phyloP scores from a whole-genome alignment of 345 rosid genomes.

The Rhodamnia argentea region DNA sequence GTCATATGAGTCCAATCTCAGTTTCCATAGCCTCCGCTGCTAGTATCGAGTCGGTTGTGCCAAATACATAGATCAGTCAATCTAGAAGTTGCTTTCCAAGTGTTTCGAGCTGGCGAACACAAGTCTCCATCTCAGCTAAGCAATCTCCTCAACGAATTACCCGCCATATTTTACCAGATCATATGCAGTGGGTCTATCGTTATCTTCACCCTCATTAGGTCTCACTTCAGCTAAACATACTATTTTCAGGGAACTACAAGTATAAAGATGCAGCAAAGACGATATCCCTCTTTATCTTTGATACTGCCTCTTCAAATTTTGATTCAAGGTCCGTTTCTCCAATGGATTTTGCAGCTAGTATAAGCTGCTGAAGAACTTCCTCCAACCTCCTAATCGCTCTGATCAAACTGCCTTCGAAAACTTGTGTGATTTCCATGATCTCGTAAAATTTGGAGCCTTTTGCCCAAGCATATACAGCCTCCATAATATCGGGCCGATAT shows the following conservation, averaged over 20 bases:
- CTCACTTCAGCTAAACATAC: not conserved
- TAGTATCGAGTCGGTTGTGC: not conserved
- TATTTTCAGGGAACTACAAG: conserved; percentile 19
- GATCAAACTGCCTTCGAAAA: conserved; percentile 97
- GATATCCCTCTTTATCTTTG: conserved; percentile 89
- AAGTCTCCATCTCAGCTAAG: not conserved
- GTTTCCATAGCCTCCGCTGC: not conserved
- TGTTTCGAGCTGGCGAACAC: not conserved
- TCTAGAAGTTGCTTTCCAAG: not conserved
- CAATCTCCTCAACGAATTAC: not conserved
- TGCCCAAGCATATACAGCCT: conserved; percentile 98
- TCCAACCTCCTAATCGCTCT: conserved; percentile 95
- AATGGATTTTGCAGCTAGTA: conserved; percentile 73
- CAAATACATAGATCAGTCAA: not conserved
- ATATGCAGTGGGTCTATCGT: not conserved
- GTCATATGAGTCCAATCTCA: not conserved
- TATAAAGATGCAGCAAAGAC: conserved; percentile 95
- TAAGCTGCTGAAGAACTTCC: conserved; percentile 96
- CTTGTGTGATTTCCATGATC: conserved; percentile 86
- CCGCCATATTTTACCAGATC: not conserved
- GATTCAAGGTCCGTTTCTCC: conserved; percentile 81
- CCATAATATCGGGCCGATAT: conserved; percentile 92
- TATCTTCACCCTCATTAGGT: not conserved
- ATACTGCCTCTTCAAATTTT: conserved; percentile 84
- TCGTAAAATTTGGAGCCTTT: conserved; percentile 91